Evolutionary conservation across 2,329 filamentous ascomycete species (phyloP), one percentile per base, ranked within the genome.

Genomic region (Fusarium gaditjirri): DNA sequence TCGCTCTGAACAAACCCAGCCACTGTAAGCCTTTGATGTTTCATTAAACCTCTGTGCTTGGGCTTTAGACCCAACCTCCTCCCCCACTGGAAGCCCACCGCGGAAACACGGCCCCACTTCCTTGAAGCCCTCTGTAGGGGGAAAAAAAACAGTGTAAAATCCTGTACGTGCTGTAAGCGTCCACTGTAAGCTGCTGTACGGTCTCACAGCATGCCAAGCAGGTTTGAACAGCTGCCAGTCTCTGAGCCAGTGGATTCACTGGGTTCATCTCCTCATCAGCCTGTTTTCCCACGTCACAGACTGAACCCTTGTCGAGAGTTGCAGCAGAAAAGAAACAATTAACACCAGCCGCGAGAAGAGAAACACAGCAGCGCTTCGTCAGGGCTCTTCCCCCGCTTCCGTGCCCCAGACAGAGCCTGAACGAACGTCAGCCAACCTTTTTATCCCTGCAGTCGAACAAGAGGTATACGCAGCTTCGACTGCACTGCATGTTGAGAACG

Each of bases 391-490:
- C 60, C 65, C 67, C 71, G 60, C 61, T 46, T 68, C 46, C 23
- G 21, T 43, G 42, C 46, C 66, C 65, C 61, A 39, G 65, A 64
- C 61, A 39, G 65, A 64, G 44, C 60, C 41, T 47, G 49, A 60
- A 72, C 50, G 49, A 70, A 72, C 50, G 49, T 70, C 68, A 72
- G 54, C 65, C 68, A 74, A 56, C 42, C 65, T 53, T 23, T 35
- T 54, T 36, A 69, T 65, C 71, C 65, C 65, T 72, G 70, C 46
- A 49, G 39, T 27, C 46, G 50, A 49, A 58, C 27, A 36, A 41
- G 36, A 71, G 56, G 56, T 58, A 70, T 72, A 70, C 60, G 54
- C 42, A 57, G 23, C 50, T 62, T 31, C n/a, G 62, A 50, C 29
- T 46, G 29, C 41, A 56, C 44, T 65, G 42, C 63, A 73, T 63